Percentiles rank a stretch among this genome's conserved stretches.
Conservation (phyloP, 208 protist species). For the Wallacemonas sp. region DNA sequence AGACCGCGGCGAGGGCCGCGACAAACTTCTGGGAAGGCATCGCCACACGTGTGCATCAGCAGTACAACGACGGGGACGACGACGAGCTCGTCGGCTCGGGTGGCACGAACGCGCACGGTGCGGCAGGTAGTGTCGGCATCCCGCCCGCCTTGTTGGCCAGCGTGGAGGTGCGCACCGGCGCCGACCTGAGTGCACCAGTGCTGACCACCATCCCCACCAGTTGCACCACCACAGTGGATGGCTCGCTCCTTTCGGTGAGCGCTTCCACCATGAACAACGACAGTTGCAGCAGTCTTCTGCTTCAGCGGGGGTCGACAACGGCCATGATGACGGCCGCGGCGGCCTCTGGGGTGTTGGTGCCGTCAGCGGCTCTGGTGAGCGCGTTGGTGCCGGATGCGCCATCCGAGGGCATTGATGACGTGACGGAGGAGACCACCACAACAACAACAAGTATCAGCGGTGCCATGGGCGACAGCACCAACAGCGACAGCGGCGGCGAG, state of each 20-base stretch:
- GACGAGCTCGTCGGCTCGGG: too few species aligned
- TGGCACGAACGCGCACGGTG: too few species aligned
- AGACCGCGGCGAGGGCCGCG: not conserved
- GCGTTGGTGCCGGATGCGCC: slow-evolving; percentile 3
- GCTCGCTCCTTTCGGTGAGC: too few species aligned
- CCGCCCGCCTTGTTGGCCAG: too few species aligned
- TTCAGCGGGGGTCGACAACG: not conserved
- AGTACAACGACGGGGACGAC: not conserved
- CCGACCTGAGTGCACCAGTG: too few species aligned
- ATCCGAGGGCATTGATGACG: not conserved
- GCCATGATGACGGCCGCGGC: not conserved
- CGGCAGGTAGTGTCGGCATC: too few species aligned
- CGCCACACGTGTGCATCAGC: slow-evolving; percentile 8
- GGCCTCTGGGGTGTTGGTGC: not conserved
- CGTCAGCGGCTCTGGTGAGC: slow-evolving; percentile 7
- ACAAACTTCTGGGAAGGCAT: slow-evolving; percentile 12
- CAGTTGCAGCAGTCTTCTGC: too few species aligned
- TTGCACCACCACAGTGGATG: too few species aligned
- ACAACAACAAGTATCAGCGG: not conserved
- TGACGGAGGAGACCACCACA: not conserved
- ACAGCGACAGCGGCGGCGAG: not conserved
- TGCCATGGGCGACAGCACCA: not conserved
- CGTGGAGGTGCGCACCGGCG: too few species aligned
- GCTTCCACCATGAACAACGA: too few species aligned
- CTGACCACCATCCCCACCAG: too few species aligned